Base-by-base conservation (phyloP, 2,329 filamentous ascomycete genomes). In the Dendrostoma leiphaemia region DNA sequence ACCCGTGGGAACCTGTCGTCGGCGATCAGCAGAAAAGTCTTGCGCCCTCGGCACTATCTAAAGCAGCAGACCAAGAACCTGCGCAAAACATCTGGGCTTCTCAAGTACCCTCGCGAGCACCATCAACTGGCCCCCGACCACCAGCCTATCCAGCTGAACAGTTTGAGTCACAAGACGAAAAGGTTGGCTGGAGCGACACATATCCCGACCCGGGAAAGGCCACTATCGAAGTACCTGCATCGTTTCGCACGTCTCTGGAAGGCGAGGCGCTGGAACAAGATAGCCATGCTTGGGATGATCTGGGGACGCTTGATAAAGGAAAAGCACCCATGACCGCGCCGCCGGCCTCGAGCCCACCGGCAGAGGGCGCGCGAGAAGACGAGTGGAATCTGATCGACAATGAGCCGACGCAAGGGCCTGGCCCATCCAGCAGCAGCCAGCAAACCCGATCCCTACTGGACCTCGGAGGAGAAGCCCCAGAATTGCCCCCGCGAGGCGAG, bases 311-410 rank as follows among this genome's bases (percentile, higher is more conserved):
- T 5, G 68, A 69, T 23, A 79, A 78, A 55, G 75, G 69, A 1
- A 81, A 79, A 52, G 68, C 62, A 23, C 68, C 68, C 1, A 59
- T 64, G 3, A 58, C 61, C 6, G 31, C 59, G n/a, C 54, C 61
- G 15, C 50, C 63, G 6, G 59, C 63, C 21, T 48, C 60, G 6
- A 51, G 17, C 17, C 23, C 26, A 24, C 32, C 47, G 19, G 38
- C 49, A 13, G 37, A 51, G 45, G 26, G 54, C 6, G 53, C 58
- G 23, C 8, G 57, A 58, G 13, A 57, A 59, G 54, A 80, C 6
- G 78, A 76, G 35, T 82, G 79, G 79, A 81, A 77, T 51, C 55
- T 82, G 51, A 74, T 81, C 45, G 79, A 81, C 35, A 63, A 70
- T 19, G 76, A 74, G 21, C 62, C 70, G 1, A 59, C 49, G 2